Evolutionary conservation across 257 asterid species (phyloP).

Genomic region (Catharanthus roseus): DNA sequence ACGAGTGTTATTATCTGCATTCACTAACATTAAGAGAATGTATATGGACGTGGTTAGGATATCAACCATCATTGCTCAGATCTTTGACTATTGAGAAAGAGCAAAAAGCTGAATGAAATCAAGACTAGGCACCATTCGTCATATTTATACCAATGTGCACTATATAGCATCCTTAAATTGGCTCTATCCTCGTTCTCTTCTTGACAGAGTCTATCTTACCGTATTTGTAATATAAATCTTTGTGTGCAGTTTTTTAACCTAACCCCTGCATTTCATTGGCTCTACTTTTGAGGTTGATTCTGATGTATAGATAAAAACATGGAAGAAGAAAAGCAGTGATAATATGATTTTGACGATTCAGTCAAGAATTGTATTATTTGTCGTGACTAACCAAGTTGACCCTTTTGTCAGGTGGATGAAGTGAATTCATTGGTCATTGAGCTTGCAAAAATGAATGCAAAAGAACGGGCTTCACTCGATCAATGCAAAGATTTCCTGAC

Average conservation of each 20-base stretch:
- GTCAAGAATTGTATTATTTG: not conserved
- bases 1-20: not conserved
- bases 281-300: not conserved
- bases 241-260: not conserved
- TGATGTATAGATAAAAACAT: not conserved
- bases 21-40: not conserved
- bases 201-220: not conserved
- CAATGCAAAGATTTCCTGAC: constrained; percentile 61
- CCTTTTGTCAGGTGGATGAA: constrained; percentile 54
- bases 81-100: too few relatives aligned
- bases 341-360: not conserved
- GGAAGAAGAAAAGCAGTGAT: not conserved
- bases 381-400: constrained; percentile 6
- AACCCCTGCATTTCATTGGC: not conserved
- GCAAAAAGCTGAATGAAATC: not conserved
- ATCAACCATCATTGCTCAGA: too few relatives aligned
- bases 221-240: too few relatives aligned
- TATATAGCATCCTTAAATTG: not conserved
- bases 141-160: not conserved
- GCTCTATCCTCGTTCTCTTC: not conserved
- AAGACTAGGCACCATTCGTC: not conserved
- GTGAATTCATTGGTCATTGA: constrained; percentile 53
- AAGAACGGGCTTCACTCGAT: constrained; percentile 64
- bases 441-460: constrained; percentile 59
- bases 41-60: not conserved